phyloP scores from a whole-genome alignment of 371 early-diverging fungal species.

The Mucor lusitanicus region DNA sequence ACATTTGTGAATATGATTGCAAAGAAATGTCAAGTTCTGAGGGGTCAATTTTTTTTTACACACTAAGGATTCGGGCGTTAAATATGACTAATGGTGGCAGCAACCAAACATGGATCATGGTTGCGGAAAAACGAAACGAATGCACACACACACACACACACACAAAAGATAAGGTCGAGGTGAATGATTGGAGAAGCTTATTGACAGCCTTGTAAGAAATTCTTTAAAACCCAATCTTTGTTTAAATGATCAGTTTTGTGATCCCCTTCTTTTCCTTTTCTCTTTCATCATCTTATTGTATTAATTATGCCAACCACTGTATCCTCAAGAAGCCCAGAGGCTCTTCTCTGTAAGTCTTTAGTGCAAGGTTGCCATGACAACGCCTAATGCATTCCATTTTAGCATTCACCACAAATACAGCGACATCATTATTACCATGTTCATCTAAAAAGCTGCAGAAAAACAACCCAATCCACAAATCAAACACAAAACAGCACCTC shows the following conservation, averaged over 20 bases:
- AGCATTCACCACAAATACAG: conserved; percentile 50
- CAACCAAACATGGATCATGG: not conserved
- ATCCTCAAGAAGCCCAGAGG: conserved; percentile 50
- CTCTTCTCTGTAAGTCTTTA: conserved; percentile 40
- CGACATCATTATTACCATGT: conserved; percentile 48
- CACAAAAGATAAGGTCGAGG: not conserved
- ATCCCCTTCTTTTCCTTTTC: conserved; percentile 2
- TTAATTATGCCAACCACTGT: conserved; percentile 34
- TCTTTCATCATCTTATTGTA: not conserved
- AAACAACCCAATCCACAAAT: conserved; percentile 3
- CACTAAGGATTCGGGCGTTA: not conserved
- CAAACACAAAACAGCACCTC: conserved; percentile 15
- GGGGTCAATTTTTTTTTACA: not conserved
- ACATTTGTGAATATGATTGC: not conserved
- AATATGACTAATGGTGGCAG: not conserved
- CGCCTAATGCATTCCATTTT: not conserved
- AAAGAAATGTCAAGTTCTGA: not conserved
- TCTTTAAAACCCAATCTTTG: not conserved
- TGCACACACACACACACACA: not conserved
- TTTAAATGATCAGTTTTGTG: not conserved
- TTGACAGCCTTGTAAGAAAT: conserved; percentile 1
- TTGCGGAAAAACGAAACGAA: not conserved
- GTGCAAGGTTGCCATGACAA: not conserved
- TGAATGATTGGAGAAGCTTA: not conserved
- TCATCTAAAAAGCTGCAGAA: conserved; percentile 6